Percentiles rank a stretch among this genome's conserved stretches.
phyloP scores from a whole-genome alignment of 768 basidiomycete species.

The Pulveroboletus sp. region DNA sequence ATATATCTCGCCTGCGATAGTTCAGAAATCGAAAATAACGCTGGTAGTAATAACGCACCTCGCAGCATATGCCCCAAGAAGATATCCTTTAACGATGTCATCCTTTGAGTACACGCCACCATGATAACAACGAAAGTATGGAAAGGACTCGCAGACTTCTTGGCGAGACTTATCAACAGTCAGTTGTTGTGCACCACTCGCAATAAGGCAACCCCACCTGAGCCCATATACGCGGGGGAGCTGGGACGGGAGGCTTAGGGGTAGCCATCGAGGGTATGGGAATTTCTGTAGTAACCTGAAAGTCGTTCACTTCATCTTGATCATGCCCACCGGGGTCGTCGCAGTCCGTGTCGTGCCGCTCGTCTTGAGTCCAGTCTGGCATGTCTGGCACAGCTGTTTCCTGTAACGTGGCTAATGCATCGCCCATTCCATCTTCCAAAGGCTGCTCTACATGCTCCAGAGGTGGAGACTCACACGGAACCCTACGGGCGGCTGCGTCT shows the following conservation, averaged over 20 bases:
- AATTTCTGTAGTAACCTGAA: slow-evolving; percentile 12
- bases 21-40: slow-evolving; percentile 7
- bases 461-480: slow-evolving; percentile 2
- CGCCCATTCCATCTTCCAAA: slow-evolving; percentile 15
- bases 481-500: neutral
- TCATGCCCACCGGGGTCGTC: slow-evolving; percentile 6
- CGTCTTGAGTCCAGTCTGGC: slow-evolving; percentile 25
- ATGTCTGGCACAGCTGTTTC: slow-evolving; percentile 8
- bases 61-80: slow-evolving; percentile 67
- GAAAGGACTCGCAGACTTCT: slow-evolving; percentile 77
- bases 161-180: slow-evolving; percentile 57
- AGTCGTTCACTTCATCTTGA: slow-evolving; percentile 6
- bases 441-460: slow-evolving; percentile 16
- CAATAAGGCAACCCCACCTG: slow-evolving; percentile 28
- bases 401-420: slow-evolving; percentile 5
- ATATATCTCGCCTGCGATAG: slow-evolving; percentile 58
- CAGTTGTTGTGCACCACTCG: neutral
- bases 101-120: slow-evolving; percentile 68
- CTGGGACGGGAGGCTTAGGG: slow-evolving; percentile 25
- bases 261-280: neutral
- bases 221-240: slow-evolving; percentile 41
- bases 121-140: slow-evolving; percentile 67
- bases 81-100: slow-evolving; percentile 66
- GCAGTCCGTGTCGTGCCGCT: slow-evolving; percentile 15
- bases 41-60: slow-evolving; percentile 37